Percentiles rank a stretch among this genome's conserved stretches.
These are phyloP conservation scores for Bipolaris gigantea DNA, from an alignment of 2,329 filamentous ascomycete genomes.

Conservation along the genomic window DNA sequence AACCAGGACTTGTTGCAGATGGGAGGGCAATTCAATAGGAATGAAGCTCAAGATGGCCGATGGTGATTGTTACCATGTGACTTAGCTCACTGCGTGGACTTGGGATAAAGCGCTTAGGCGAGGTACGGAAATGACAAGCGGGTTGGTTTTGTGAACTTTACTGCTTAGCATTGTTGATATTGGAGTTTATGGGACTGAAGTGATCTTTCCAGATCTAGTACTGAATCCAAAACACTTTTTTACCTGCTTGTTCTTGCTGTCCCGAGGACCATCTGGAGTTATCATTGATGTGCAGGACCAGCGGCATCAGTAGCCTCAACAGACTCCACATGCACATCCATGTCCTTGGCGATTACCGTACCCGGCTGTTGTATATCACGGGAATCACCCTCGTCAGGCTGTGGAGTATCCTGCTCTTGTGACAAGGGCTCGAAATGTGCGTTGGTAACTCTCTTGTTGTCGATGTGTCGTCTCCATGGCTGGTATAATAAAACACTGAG, in stretches of 20 bases:
- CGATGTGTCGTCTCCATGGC: constrained; percentile 72
- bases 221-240: background rate
- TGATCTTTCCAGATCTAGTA: background rate
- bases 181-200: background rate
- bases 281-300: constrained; percentile 5
- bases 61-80: background rate
- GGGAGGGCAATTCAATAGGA: constrained; percentile 1
- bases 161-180: background rate
- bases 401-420: constrained; percentile 8
- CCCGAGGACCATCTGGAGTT: no score
- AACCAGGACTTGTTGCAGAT: background rate
- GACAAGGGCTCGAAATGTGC: constrained; percentile 36
- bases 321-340: constrained; percentile 19
- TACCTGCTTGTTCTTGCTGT: background rate
- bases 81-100: background rate
- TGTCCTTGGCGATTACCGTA: constrained; percentile 10
- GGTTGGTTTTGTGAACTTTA: background rate
- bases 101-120: background rate
- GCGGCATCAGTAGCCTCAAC: constrained; percentile 22
- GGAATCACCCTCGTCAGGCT: constrained; percentile 14
- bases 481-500: constrained; percentile 75
- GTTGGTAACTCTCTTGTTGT: constrained; percentile 39
- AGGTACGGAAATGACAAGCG: background rate
- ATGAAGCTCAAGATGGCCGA: background rate
- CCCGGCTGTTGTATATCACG: background rate